These are phyloP conservation scores for Sporobolomyces pararoseus DNA, from an alignment of 768 basidiomycete genomes.

Conservation along the genomic window DNA sequence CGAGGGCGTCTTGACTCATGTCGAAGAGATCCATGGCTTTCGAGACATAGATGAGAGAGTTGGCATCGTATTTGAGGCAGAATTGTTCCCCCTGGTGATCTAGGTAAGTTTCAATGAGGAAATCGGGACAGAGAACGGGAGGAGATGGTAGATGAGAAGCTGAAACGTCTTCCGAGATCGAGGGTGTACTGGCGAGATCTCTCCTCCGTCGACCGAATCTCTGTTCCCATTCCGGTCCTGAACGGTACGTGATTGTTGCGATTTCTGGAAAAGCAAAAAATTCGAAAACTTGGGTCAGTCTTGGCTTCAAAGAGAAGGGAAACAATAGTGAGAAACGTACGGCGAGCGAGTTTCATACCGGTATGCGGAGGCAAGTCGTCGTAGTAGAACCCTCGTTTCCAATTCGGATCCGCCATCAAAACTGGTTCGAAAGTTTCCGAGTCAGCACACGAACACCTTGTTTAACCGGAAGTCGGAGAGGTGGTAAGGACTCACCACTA, in stretches of 20 bases:
- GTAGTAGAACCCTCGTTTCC: constrained; percentile 99
- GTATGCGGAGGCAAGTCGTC: constrained; percentile 90
- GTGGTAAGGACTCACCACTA: constrained; percentile 63
- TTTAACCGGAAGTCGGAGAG: not conserved
- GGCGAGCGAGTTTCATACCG: constrained; percentile 97
- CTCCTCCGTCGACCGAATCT: constrained; percentile 80
- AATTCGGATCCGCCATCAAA: constrained; percentile 98
- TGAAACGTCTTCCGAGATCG: constrained; percentile 19
- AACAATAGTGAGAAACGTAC: constrained; percentile 55
- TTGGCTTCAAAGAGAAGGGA: not conserved
- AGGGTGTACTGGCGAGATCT: constrained; percentile 23
- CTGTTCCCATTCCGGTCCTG: constrained; percentile 97
- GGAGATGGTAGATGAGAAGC: constrained; percentile 42
- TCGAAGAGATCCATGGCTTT: constrained; percentile 99
- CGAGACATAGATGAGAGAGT: constrained; percentile 95
- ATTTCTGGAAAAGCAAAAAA: constrained; percentile 63
- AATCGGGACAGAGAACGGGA: constrained; percentile 90
- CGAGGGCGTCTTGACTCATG: constrained; percentile 73
- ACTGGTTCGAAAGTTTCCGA: constrained; percentile 56
- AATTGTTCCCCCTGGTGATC: constrained; percentile 82
- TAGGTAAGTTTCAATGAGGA: constrained; percentile 96
- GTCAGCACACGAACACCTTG: not conserved
- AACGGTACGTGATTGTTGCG: constrained; percentile 97
- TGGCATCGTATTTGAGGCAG: constrained; percentile 97
- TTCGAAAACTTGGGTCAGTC: not conserved